These are phyloP conservation scores for Waltergamsia citrina DNA, from an alignment of 2,329 filamentous ascomycete species.

Conservation along the genomic window DNA sequence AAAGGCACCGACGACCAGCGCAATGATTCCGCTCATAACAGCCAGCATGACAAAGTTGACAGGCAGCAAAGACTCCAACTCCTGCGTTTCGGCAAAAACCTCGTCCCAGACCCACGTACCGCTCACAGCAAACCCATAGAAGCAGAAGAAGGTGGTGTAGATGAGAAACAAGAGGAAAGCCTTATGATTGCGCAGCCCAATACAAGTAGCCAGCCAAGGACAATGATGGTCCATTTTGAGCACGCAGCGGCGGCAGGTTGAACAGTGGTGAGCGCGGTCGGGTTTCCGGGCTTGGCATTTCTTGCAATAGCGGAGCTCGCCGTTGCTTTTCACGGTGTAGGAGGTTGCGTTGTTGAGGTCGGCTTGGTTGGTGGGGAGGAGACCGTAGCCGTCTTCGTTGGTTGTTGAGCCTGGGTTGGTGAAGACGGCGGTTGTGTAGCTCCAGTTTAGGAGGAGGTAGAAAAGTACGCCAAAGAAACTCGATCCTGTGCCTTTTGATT, in stretches of 20 bases:
- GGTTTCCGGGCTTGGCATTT: slow-evolving; percentile 94
- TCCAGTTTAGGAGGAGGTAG: slow-evolving; percentile 75
- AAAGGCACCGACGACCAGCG: slow-evolving; percentile 79
- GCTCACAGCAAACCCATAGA: slow-evolving; percentile 69
- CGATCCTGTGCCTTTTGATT: slow-evolving; percentile 38
- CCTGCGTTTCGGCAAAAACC: slow-evolving; percentile 60
- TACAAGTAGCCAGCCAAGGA: slow-evolving; percentile 93
- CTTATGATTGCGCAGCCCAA: slow-evolving; percentile 92
- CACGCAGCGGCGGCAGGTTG: slow-evolving; percentile 85
- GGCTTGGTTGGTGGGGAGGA: slow-evolving; percentile 57
- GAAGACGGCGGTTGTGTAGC: slow-evolving; percentile 89
- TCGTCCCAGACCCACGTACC: slow-evolving; percentile 79
- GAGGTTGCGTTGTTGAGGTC: slow-evolving; percentile 57
- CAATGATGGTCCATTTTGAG: slow-evolving; percentile 99
- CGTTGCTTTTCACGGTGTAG: slow-evolving; percentile 87
- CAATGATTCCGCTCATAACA: slow-evolving; percentile 84
- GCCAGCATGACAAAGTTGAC: slow-evolving; percentile 86
- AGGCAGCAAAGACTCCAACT: slow-evolving; percentile 69
- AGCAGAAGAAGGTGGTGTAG: slow-evolving; percentile 81
- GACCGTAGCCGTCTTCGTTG: slow-evolving; percentile 61
- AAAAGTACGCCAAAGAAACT: slow-evolving; percentile 60
- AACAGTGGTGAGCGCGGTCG: slow-evolving; percentile 94
- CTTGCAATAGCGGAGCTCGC: slow-evolving; percentile 85
- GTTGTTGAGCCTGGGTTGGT: slow-evolving; percentile 73
- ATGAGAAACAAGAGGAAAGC: slow-evolving; percentile 86